Evolutionary conservation across 2,329 filamentous ascomycete species (phyloP), one percentile per base, ranked within the genome.

Genomic region (Bipolaris cookei): DNA sequence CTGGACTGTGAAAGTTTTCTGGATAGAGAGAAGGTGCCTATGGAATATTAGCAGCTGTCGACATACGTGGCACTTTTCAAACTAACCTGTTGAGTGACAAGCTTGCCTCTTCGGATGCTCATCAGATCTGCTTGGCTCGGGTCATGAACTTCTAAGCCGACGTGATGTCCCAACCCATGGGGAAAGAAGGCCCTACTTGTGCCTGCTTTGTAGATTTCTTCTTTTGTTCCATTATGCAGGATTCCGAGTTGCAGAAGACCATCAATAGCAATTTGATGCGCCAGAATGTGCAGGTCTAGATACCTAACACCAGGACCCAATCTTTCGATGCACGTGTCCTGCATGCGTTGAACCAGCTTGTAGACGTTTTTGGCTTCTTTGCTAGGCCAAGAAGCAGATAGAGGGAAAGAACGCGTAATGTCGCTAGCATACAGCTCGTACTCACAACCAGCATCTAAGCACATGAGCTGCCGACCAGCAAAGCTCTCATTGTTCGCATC

Each of bases 121-220:
- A 76, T 76, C 13, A 76, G 52, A 37, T 73, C 69, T 11, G 63
- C 64, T 38, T 76, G 73, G 7, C 72, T 72, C 5, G 77, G 72
- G 64, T 97, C 93, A 75, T 97, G 93, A 1, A 92, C 96, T 74
- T 97, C 93, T 84, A 97, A 89, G 61, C 93, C 93, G 8, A 97
- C 81, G 74, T 96, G 94, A 77, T 97, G 93, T 0, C 93, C 93
- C 1, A 97, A 80, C 0, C 93, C 93, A 74, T 97, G 93, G 1
- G 93, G 93, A 71, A 97, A 91, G 80, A 97, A 97, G 1, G 92
- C 93, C 21, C 90, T 87, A 69, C 90, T 94, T n/a, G 92, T 91
- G 53, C 92, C 84, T 41, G 86, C 86, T 64, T 87, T 84, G 59
- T 96, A 85, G 21, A 97, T 90, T 66, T 92, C 92, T 16, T 88